phyloP scores from a whole-genome alignment of 371 early-diverging fungal species.

The Mucor lusitanicus region DNA sequence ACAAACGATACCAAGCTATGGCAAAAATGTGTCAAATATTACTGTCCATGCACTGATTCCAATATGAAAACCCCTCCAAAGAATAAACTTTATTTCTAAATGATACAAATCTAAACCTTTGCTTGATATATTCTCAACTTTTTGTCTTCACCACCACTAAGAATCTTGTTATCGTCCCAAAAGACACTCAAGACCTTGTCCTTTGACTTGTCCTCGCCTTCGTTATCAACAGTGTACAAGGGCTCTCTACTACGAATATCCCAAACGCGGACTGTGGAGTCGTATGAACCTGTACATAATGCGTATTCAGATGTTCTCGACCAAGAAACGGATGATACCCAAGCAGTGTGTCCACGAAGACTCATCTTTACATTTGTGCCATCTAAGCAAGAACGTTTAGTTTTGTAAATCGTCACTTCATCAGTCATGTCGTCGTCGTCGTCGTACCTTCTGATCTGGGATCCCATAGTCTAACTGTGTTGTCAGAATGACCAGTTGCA shows the following conservation, averaged over 20 bases:
- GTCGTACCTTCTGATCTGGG: conserved; percentile 69
- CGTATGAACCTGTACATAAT: conserved; percentile 85
- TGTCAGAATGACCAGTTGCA: conserved; percentile 90
- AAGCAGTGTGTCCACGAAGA: conserved; percentile 78
- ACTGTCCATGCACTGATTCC: conserved; percentile 15
- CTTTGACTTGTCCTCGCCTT: conserved; percentile 40
- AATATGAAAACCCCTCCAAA: background rate
- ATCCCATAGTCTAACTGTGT: conserved; percentile 85
- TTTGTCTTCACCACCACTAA: conserved; percentile 86
- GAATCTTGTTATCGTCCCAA: conserved; percentile 75
- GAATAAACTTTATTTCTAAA: conserved; percentile 7
- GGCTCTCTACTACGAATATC: conserved; percentile 85
- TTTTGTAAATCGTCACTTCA: background rate
- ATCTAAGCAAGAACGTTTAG: conserved; percentile 21
- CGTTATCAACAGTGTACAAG: conserved; percentile 62
- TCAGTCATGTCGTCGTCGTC: background rate
- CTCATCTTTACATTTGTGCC: conserved; percentile 81
- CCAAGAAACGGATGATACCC: conserved; percentile 88
- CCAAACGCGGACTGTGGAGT: conserved; percentile 90
- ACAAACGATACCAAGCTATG: conserved; percentile 10
- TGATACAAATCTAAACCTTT: conserved; percentile 25
- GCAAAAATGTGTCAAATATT: conserved; percentile 14
- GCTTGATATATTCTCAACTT: conserved; percentile 73
- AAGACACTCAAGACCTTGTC: conserved; percentile 80
- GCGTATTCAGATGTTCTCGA: conserved; percentile 74